A percentile compares a stretch with the other conserved stretches of the same genome.
These are phyloP conservation scores for Uronychia binucleata DNA, from an alignment of 73 alveolate genomes.

Conservation along the genomic window DNA sequence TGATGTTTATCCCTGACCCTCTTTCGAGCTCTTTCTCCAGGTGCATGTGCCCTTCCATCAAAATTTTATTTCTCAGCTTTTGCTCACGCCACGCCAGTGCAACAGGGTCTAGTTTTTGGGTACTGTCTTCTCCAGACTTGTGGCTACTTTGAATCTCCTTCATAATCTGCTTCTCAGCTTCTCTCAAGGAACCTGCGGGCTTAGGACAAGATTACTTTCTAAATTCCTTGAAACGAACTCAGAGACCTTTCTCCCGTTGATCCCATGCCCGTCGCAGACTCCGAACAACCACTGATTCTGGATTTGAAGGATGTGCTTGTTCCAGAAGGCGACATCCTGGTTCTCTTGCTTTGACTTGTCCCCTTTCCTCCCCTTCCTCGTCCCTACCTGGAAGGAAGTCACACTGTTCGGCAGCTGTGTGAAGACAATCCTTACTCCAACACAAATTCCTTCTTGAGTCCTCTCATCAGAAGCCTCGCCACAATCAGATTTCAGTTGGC, in stretches of 20 bases:
- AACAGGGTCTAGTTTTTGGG: neutral
- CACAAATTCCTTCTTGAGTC: neutral
- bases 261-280: neutral
- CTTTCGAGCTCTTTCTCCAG: neutral
- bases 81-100: neutral
- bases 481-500: neutral
- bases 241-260: neutral
- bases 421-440: neutral
- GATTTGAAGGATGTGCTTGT: neutral
- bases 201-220: neutral
- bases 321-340: neutral
- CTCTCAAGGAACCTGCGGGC: neutral
- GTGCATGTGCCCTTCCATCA: neutral
- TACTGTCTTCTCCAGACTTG: neutral
- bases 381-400: neutral
- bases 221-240: neutral
- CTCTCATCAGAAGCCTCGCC: neutral
- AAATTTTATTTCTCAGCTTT: neutral
- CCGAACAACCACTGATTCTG: neutral
- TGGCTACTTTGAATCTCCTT: neutral
- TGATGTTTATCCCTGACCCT: conserved; percentile 36
- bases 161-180: neutral
- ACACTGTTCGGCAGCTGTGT: neutral
- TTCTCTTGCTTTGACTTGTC: neutral
- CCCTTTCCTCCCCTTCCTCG: neutral